Conservation (phyloP, 108 stramenopile species). For the Cyclotella baltica region DNA sequence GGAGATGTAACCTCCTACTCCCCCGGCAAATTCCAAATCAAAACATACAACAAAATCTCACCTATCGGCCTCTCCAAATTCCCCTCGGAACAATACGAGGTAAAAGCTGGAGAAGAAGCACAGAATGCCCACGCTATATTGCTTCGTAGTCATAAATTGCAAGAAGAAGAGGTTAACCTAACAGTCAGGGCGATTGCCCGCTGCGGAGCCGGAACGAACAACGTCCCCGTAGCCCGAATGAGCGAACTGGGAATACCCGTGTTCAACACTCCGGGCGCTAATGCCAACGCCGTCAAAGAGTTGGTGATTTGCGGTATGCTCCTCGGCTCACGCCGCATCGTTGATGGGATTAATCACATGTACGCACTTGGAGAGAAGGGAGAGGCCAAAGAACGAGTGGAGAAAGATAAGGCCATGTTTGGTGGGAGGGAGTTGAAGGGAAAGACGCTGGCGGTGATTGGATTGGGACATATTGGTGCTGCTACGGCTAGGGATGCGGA, state of each 20-base stretch:
- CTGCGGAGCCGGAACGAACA: conserved; percentile 96
- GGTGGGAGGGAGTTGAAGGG: conserved; percentile 92
- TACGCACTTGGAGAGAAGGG: conserved; percentile 83
- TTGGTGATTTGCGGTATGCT: conserved; percentile 91
- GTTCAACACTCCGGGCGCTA: conserved; percentile 97
- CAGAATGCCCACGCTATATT: conserved; percentile 88
- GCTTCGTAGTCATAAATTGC: conserved; percentile 88
- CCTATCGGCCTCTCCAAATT: conserved; percentile 76
- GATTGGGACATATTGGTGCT: conserved; percentile 94
- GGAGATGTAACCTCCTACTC: conserved; percentile 77
- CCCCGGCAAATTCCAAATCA: conserved; percentile 88
- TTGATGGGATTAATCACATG: conserved; percentile 92
- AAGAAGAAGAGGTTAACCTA: conserved; percentile 84
- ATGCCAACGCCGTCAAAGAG: conserved; percentile 96
- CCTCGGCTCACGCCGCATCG: conserved; percentile 78
- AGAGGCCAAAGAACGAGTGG: conserved; percentile 83
- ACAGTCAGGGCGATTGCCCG: conserved; percentile 92
- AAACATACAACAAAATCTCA: conserved; percentile 94
- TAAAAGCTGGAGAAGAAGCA: conserved; percentile 55
- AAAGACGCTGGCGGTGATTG: conserved; percentile 95
- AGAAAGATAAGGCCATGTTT: conserved; percentile 95
- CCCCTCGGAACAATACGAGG: conserved; percentile 70
- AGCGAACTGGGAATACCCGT: conserved; percentile 96
- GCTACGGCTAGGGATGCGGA: conserved; percentile 90
- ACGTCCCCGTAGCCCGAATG: conserved; percentile 92